These are phyloP conservation scores for Aspergillus ostianus DNA, from an alignment of 495 filamentous ascomycete species.

Conservation along the genomic window DNA sequence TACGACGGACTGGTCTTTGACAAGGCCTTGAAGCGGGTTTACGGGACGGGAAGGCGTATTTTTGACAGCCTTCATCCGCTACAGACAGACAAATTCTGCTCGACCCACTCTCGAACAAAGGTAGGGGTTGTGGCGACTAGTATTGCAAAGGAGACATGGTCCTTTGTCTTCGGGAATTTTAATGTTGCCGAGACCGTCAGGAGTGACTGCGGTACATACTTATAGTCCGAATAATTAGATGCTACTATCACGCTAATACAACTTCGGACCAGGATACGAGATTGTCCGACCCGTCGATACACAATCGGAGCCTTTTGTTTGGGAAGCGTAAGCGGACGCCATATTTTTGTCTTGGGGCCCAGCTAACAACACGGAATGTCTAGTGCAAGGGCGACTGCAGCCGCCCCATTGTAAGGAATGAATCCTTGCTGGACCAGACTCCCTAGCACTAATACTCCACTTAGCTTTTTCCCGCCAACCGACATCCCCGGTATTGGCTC, in stretches of 20 bases:
- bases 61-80: neutral
- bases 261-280: slow-evolving; percentile 19
- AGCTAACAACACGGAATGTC: neutral
- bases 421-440: neutral
- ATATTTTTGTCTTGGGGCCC: neutral
- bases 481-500: slow-evolving; percentile 17
- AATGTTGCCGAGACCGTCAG: slow-evolving; percentile 7
- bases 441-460: neutral
- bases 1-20: slow-evolving; percentile 7
- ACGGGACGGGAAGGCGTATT: slow-evolving; percentile 1
- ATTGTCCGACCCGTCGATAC: slow-evolving; percentile 21
- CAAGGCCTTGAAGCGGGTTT: slow-evolving; percentile 2
- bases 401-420: slow-evolving; percentile 18
- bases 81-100: neutral
- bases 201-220: slow-evolving; percentile 5
- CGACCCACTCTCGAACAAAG: slow-evolving; percentile 9
- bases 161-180: slow-evolving; percentile 26
- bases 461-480: slow-evolving; percentile 19
- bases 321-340: slow-evolving; percentile 18
- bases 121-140: slow-evolving; percentile 21
- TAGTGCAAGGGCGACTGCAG: slow-evolving; percentile 21
- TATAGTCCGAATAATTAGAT: neutral
- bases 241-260: slow-evolving; percentile 1
- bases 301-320: slow-evolving; percentile 17
- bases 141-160: slow-evolving; percentile 19